Evolutionary conservation across 257 asterid genomes (phyloP), one percentile per base, ranked within the genome.

Genomic region (Prunella vulgaris): DNA sequence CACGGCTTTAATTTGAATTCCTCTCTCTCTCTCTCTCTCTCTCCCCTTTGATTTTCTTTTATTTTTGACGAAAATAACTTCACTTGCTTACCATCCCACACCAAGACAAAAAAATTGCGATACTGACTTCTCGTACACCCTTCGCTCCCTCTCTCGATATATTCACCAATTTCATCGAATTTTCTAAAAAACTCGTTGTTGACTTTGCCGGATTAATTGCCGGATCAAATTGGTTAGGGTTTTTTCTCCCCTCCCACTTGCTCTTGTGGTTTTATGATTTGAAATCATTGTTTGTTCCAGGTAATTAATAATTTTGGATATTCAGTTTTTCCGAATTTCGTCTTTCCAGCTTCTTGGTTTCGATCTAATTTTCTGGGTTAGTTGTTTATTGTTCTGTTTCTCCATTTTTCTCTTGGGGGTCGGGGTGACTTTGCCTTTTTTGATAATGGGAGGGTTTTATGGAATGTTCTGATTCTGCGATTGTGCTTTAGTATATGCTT

Each of bases 1-100:
- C 21, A 18, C 73, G 49, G 76, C 76, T 74, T 73, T 69, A 73
- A 69, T 74, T 78, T 78, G 82, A 78, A 74, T 69, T 69, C 60
- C 17, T 69, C 49, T 73, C 76, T 73, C 68, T 57, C 51, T 68
- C 77, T 61, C 38, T 24, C 32, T 15, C 38, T 32, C 33, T n/a
- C n/a, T 40, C 5, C 32, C 5, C 28, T 71, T 48, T 49, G 5
- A 4, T 8, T 13, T 38, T 22, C 0, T 20, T 18, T 4, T 4
- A 20, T 4, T 58, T 64, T 57, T 32, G 58, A 28, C 4, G 4
- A 0, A 3, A 32, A 66, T 54, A 68, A 65, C 20, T 46, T 63
- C 14, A 42, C 51, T 54, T 60, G 25, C 60, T 62, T 42, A 13
- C 18, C 59, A 10, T 37, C 13, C 17, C 70, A 52, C 57, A 24